These are phyloP conservation scores for Cylindrotheca closterium DNA, from an alignment of 108 stramenopile genomes.

Conservation along the genomic window DNA sequence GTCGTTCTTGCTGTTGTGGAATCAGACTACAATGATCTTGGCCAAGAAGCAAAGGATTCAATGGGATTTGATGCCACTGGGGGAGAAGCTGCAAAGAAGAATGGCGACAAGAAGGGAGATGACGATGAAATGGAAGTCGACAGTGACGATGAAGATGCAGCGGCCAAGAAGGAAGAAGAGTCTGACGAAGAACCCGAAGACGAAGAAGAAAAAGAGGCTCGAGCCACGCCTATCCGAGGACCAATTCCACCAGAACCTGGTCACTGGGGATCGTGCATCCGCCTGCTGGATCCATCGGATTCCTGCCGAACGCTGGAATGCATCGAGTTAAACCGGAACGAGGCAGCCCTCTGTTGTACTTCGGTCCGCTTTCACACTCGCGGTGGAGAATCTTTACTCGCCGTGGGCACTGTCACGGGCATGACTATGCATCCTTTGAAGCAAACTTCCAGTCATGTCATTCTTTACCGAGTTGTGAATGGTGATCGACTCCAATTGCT, in stretches of 20 bases:
- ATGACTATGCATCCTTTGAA: slow-evolving; percentile 88
- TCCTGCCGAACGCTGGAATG: slow-evolving; percentile 78
- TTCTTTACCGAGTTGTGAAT: slow-evolving; percentile 84
- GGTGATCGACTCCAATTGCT: slow-evolving; percentile 87
- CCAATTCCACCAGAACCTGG: slow-evolving; percentile 83
- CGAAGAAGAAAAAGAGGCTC: slow-evolving; percentile 72
- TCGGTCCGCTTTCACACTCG: slow-evolving; percentile 90
- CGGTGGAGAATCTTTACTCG: slow-evolving; percentile 92
- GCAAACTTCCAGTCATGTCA: slow-evolving; percentile 62
- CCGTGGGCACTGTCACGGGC: slow-evolving; percentile 91
- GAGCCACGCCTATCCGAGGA: slow-evolving; percentile 81
- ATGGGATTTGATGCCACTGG: slow-evolving; percentile 77
- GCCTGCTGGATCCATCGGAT: slow-evolving; percentile 87
- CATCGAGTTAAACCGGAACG: slow-evolving; percentile 89
- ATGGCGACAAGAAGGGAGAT: slow-evolving; percentile 49
- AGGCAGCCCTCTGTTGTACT: slow-evolving; percentile 92
- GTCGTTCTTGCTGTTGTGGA: slow-evolving; percentile 91
- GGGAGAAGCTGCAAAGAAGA: slow-evolving; percentile 34
- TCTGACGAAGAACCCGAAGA: slow-evolving; percentile 76
- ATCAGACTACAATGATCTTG: slow-evolving; percentile 92
- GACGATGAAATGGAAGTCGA: slow-evolving; percentile 78
- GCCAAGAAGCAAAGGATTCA: slow-evolving; percentile 69
- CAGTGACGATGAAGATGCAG: slow-evolving; percentile 49
- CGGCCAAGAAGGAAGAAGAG: slow-evolving; percentile 53
- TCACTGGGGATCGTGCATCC: slow-evolving; percentile 94